Conservation (phyloP, 2,329 filamentous ascomycete genomes). For the Anisogramma anomala region DNA sequence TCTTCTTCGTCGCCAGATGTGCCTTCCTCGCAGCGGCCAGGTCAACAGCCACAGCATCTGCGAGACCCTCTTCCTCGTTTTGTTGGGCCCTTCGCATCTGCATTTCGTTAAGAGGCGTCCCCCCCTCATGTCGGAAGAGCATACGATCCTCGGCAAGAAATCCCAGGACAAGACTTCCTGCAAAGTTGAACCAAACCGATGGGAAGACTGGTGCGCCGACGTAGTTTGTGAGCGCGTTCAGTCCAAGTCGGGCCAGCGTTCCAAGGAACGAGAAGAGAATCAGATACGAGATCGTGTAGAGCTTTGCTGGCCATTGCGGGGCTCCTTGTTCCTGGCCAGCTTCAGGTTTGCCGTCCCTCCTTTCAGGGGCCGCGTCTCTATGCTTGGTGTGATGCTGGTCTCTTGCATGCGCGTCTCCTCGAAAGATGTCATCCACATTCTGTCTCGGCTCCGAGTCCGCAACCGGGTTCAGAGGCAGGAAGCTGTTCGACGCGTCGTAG, state of each 20-base stretch:
- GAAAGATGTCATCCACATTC: conserved; percentile 25
- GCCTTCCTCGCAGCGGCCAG: conserved; percentile 40
- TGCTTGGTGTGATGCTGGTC: no score
- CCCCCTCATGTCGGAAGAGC: conserved; percentile 61
- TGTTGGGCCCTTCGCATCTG: conserved; percentile 24
- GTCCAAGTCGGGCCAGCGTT: conserved; percentile 68
- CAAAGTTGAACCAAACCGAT: conserved; percentile 80
- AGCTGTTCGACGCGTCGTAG: conserved; percentile 19
- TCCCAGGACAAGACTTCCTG: conserved; percentile 71
- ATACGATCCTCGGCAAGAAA: conserved; percentile 70
- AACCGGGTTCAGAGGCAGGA: conserved; percentile 18
- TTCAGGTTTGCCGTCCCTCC: conserved; percentile 1
- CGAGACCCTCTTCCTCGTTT: conserved; percentile 28
- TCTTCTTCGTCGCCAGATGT: conserved; percentile 62
- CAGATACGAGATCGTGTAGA: conserved; percentile 71
- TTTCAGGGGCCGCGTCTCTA: background rate
- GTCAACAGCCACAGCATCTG: conserved; percentile 20
- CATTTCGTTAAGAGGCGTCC: conserved; percentile 30
- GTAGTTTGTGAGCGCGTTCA: conserved; percentile 71
- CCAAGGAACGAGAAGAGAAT: conserved; percentile 77
- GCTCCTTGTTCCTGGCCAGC: conserved; percentile 16
- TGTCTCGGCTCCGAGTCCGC: conserved; percentile 13
- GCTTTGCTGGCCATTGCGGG: conserved; percentile 41
- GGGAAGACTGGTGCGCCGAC: conserved; percentile 65
- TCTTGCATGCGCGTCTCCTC: conserved; percentile 23